phyloP scores from a whole-genome alignment of 306 rosid species.

The Arachis hypogaea region DNA sequence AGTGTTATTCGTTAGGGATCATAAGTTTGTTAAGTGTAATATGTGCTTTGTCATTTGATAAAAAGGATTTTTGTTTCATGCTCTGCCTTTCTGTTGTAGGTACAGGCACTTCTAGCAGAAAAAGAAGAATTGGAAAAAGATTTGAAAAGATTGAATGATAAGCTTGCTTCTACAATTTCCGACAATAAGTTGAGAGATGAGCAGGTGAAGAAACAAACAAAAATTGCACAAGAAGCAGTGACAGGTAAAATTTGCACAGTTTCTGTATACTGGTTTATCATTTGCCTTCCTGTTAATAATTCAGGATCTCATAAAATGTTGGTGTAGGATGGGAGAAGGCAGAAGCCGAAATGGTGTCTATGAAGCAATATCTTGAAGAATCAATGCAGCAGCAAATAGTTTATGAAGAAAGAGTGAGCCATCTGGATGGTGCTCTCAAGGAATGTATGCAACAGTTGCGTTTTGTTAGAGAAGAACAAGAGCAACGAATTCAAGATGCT shows the following conservation, averaged over 20 bases:
- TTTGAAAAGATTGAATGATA: slow-evolving; percentile 60
- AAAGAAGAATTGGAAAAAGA: slow-evolving; percentile 76
- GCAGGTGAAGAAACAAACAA: slow-evolving; percentile 71
- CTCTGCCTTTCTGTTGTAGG: slow-evolving; percentile 41
- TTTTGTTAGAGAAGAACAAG: slow-evolving; percentile 80
- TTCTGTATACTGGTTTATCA: slow-evolving; percentile 8
- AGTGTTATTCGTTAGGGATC: slow-evolving; percentile 9
- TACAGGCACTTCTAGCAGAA: slow-evolving; percentile 55
- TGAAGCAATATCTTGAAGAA: slow-evolving; percentile 66
- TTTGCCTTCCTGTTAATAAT: background rate
- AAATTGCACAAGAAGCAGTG: slow-evolving; percentile 75
- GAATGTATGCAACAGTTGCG: slow-evolving; percentile 84
- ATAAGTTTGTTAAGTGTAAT: background rate
- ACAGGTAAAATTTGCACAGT: slow-evolving; percentile 53
- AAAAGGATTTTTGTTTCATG: background rate
- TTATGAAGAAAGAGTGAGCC: slow-evolving; percentile 65
- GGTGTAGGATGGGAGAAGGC: slow-evolving; percentile 83
- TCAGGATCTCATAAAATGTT: slow-evolving; percentile 35
- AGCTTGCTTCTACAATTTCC: slow-evolving; percentile 65
- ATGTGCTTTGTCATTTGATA: slow-evolving; percentile 7
- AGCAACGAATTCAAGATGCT: slow-evolving; percentile 76
- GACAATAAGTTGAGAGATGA: slow-evolving; percentile 75
- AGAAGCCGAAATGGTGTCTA: slow-evolving; percentile 56
- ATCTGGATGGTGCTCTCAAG: slow-evolving; percentile 74
- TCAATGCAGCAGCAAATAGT: slow-evolving; percentile 55